phyloP scores from a whole-genome alignment of 192 early-diverging fungal species.

The Umbelopsis isabellina region DNA sequence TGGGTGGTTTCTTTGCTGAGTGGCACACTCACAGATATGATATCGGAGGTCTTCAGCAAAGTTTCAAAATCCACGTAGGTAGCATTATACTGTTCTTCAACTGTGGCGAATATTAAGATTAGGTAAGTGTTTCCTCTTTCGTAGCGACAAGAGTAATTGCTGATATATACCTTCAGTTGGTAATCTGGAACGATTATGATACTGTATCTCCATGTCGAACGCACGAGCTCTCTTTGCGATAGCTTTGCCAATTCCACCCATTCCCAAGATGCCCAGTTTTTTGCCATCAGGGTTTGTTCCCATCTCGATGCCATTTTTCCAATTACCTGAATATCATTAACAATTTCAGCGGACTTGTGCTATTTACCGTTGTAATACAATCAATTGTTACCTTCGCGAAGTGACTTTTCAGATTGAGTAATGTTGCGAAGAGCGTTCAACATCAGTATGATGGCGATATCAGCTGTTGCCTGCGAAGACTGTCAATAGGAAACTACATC shows the following conservation, averaged over 20 bases:
- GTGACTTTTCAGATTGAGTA: constrained; percentile 31
- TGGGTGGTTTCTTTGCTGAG: constrained; percentile 45
- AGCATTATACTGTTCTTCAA: constrained; percentile 48
- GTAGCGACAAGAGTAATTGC: background rate
- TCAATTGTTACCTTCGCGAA: constrained; percentile 41
- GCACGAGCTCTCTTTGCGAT: constrained; percentile 52
- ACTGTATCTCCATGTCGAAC: constrained; percentile 50
- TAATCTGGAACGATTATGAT: constrained; percentile 51
- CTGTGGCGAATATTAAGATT: constrained; percentile 25
- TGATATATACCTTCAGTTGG: constrained; percentile 39
- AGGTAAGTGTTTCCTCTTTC: background rate
- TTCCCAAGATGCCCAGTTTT: constrained; percentile 50
- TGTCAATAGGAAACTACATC: background rate
- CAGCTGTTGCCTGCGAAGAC: constrained; percentile 40
- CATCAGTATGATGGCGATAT: constrained; percentile 50
- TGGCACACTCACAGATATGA: constrained; percentile 51
- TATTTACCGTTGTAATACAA: background rate
- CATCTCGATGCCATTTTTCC: constrained; percentile 34
- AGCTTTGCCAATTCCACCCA: constrained; percentile 56
- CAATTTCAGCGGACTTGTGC: background rate
- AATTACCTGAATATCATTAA: constrained; percentile 33
- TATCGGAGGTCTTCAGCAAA: constrained; percentile 50
- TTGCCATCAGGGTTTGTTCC: constrained; percentile 47
- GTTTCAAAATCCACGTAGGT: constrained; percentile 55
- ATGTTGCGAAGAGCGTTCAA: constrained; percentile 52